A percentile compares a stretch with the other conserved stretches of the same genome.
Conservation (phyloP, 257 asterid genomes). For the Scutellaria galericulata region DNA sequence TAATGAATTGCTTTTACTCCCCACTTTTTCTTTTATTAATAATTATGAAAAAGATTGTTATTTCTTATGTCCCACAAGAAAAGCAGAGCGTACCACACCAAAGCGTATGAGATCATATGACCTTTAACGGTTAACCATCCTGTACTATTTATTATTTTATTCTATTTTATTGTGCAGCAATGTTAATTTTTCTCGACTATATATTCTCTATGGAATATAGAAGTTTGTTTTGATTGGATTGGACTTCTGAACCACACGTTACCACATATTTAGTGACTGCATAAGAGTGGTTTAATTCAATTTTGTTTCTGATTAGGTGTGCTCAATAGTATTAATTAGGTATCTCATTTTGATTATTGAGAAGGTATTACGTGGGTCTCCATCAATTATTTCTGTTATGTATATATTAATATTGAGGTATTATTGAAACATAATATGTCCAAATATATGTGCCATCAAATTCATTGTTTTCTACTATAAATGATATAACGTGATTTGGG, state of each 20-base stretch:
- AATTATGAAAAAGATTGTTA: neutral
- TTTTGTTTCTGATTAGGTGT: neutral
- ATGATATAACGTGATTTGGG: no score
- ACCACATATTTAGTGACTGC: neutral
- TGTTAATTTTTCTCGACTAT: no score
- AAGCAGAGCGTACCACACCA: slow-evolving; percentile 23
- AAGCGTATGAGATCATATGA: neutral
- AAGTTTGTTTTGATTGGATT: neutral
- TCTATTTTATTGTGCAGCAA: no score
- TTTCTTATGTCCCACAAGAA: slow-evolving; percentile 18
- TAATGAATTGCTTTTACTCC: slow-evolving; percentile 4
- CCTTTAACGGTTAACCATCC: slow-evolving; percentile 7
- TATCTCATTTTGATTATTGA: no score
- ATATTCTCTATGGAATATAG: no score
- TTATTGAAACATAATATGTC: neutral
- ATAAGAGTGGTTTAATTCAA: neutral
- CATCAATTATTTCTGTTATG: neutral
- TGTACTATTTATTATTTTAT: no score
- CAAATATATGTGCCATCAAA: no score
- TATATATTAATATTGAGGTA: neutral
- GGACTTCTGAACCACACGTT: slow-evolving; percentile 8
- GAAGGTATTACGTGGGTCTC: neutral
- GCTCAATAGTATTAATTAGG: neutral
- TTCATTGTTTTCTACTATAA: no score
- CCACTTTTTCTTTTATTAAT: slow-evolving; percentile 3